Evolutionary conservation across 1,284 basidiomycete species (phyloP).

Genomic region (Sanguinoderma infundibulare): DNA sequence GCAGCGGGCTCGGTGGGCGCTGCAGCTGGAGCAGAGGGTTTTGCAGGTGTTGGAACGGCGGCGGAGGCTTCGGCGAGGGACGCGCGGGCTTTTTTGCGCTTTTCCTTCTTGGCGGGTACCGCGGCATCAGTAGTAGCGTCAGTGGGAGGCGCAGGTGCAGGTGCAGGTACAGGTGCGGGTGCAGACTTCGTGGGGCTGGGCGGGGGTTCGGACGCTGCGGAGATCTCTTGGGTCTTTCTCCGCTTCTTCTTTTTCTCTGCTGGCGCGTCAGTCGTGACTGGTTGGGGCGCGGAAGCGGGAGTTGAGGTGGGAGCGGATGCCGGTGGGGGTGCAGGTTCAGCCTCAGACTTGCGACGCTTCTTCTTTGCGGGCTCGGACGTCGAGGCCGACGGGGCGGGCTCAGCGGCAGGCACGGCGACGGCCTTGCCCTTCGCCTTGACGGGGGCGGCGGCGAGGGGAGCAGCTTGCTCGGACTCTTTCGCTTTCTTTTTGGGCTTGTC

Average conservation of each 20-base stretch:
- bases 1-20: conserved; percentile 5
- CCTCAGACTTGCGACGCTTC: conserved; percentile 29
- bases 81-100: conserved; percentile 25
- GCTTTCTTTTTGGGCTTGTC: conserved; percentile 40
- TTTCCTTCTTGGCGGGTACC: conserved; percentile 26
- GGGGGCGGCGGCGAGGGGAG: not conserved
- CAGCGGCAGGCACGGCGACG: conserved; percentile 25
- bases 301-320: conserved; percentile 1
- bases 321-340: not conserved
- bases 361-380: conserved; percentile 25
- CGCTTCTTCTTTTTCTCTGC: conserved; percentile 19
- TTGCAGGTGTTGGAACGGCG: conserved; percentile 13
- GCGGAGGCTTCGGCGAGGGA: conserved; percentile 12
- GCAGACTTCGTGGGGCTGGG: conserved; percentile 6
- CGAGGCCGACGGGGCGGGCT: conserved; percentile 5
- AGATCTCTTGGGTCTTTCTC: conserved; percentile 39
- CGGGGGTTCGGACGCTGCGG: not conserved
- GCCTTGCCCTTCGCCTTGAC: conserved; percentile 18
- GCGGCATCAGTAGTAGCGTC: conserved; percentile 14
- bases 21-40: conserved; percentile 2
- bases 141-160: conserved; percentile 18
- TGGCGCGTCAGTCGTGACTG: conserved; percentile 14
- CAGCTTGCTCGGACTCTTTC: conserved; percentile 24
- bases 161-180: not conserved
- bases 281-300: conserved; percentile 4